phyloP scores from a whole-genome alignment of 139 green algal genomes.

The Chlorella sp. region DNA sequence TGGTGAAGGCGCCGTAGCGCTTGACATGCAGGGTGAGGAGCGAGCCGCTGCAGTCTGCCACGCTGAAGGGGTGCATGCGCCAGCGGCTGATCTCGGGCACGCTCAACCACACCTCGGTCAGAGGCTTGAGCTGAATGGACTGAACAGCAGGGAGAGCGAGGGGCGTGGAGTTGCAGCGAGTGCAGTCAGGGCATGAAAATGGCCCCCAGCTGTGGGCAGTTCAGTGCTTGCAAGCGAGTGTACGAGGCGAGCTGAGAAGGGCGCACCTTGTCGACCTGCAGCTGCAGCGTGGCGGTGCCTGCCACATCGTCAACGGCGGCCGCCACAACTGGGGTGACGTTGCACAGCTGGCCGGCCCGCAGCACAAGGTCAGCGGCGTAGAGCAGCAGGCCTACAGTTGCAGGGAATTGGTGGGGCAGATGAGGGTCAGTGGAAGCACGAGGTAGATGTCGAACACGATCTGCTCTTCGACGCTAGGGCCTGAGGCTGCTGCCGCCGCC shows the following conservation, averaged over 20 bases:
- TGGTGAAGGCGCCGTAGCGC: background rate
- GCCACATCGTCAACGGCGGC: background rate
- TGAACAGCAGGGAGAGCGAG: background rate
- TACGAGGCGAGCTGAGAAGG: too few species aligned
- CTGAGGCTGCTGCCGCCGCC: too few species aligned
- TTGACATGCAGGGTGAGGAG: background rate
- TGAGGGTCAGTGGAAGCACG: too few species aligned
- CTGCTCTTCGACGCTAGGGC: too few species aligned
- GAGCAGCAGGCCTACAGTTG: constrained; percentile 30
- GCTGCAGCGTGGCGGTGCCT: background rate
- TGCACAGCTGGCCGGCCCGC: constrained; percentile 6
- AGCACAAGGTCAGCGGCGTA: constrained; percentile 30
- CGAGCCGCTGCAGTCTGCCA: background rate
- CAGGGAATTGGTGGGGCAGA: too few species aligned
- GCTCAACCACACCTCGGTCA: constrained; percentile 1
- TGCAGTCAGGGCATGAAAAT: too few species aligned
- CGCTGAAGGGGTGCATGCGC: constrained; percentile 18
- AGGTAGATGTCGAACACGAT: too few species aligned
- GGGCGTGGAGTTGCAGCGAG: background rate
- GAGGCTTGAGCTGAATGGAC: background rate
- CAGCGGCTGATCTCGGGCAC: background rate
- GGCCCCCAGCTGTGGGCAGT: too few species aligned
- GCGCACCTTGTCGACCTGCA: background rate
- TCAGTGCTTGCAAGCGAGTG: too few species aligned
- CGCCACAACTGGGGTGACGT: constrained; percentile 6